Base-by-base conservation (phyloP, 2,329 filamentous ascomycete genomes). In the Hypomyces perniciosus region DNA sequence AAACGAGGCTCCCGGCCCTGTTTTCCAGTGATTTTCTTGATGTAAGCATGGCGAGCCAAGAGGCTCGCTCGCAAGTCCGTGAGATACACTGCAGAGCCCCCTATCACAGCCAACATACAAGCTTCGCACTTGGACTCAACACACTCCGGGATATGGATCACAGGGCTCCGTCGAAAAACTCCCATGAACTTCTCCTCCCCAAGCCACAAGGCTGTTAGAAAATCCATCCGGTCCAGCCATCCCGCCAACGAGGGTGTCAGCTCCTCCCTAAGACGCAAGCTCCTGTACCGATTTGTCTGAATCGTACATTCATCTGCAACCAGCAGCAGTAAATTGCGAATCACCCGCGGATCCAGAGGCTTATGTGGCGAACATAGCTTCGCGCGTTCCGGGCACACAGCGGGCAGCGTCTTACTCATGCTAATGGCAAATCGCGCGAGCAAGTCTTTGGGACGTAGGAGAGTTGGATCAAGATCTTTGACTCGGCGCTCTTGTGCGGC, bases 101-200 rank as follows among this genome's bases (percentile, higher is more conserved):
- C 78, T 1, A 83, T 59, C 3, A 68, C 66, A 2, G 75, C 69
- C 9, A 82, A 61, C 29, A 78, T 72, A 54, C 79, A 83, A 2
- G 77, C 78, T 57, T 79, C 73, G 54, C 79, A 83, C 2, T 30
- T 33, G 0, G 33, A 40, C 29, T 31, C 38, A 7, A n/a, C 46
- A 8, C 50, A 52, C 8, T 40, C 45, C 1, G 50, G 50, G 8
- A 52, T 9, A 4, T 5, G 12, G n/a, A 5, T 37, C 34, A 4
- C 12, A 5, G 29, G 20, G 2, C 68, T 59, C n/a, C 68, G 63
- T 1, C 65, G 62, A 54, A 69, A 75, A 3, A 65, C 54, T 9
- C 59, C 39, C 13, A 57, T 53, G 52, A 75, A 77, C 3, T 68
- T 56, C 1, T 59, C 46, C 1, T 62, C 57, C 1, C 61, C 57